A percentile compares a stretch with the other conserved stretches of the same genome.
phyloP scores from a whole-genome alignment of 805 yeast species.

The Candida sakaeoensis region DNA sequence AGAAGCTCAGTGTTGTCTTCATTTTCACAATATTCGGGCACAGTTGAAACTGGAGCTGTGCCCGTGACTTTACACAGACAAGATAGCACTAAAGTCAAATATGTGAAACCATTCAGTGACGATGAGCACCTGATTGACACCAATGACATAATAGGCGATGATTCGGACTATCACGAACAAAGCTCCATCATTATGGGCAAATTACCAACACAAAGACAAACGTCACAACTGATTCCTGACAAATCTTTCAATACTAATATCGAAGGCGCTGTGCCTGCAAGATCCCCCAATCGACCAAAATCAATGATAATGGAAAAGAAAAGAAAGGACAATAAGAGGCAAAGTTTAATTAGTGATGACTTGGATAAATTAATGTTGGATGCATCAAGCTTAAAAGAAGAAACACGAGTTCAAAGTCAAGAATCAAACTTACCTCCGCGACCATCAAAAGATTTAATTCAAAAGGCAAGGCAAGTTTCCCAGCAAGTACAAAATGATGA shows the following conservation, averaged over 20 bases:
- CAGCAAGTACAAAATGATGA: neutral
- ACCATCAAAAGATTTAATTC: constrained; percentile 8
- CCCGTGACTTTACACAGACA: constrained; percentile 8
- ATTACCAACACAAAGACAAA: constrained; percentile 9
- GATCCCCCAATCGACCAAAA: constrained; percentile 35
- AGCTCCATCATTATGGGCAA: constrained; percentile 13
- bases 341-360: constrained; percentile 28
- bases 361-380: constrained; percentile 34
- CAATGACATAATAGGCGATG: constrained; percentile 4
- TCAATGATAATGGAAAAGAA: constrained; percentile 1
- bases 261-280: constrained; percentile 35
- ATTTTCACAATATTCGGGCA: constrained; percentile 21
- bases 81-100: constrained; percentile 5
- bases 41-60: constrained; percentile 16
- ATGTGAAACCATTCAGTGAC: constrained; percentile 1
- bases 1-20: constrained; percentile 19
- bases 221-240: constrained; percentile 20
- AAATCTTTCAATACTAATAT: constrained; percentile 29
- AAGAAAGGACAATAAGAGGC: neutral
- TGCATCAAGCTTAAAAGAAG: constrained; percentile 7
- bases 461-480: constrained; percentile 10
- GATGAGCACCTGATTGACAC: constrained; percentile 7
- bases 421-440: constrained; percentile 9
- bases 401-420: neutral
- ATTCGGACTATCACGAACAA: constrained; percentile 9